A percentile compares a stretch with the other conserved stretches of the same genome.
Evolutionary conservation across 495 filamentous ascomycete genomes (phyloP).

Genomic region (Penicillium verhagenii): DNA sequence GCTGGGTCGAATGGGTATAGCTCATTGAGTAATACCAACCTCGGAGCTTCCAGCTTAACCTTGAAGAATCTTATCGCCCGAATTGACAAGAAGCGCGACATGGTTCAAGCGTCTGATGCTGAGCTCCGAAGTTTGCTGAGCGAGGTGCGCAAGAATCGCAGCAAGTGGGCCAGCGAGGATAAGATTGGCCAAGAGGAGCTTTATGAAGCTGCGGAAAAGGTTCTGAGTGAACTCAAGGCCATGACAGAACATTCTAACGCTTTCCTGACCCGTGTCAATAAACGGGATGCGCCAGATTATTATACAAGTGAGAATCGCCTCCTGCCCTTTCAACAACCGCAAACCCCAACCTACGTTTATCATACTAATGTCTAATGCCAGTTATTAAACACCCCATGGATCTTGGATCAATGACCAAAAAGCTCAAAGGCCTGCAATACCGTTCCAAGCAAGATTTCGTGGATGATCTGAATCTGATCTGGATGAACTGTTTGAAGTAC

Average conservation of each 20-base stretch:
- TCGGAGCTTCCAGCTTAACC: constrained; percentile 95
- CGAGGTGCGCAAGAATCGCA: constrained; percentile 94
- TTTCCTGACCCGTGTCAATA: constrained; percentile 90
- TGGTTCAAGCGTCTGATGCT: constrained; percentile 85
- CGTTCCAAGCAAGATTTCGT: constrained; percentile 96
- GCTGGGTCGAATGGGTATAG: constrained; percentile 64
- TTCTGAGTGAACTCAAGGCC: constrained; percentile 91
- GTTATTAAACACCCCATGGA: constrained; percentile 99
- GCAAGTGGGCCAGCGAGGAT: constrained; percentile 98
- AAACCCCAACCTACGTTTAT: not conserved
- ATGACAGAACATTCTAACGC: constrained; percentile 94
- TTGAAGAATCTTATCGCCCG: constrained; percentile 93
- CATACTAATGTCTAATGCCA: constrained; percentile 36
- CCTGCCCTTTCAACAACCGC: not conserved
- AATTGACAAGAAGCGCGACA: constrained; percentile 86
- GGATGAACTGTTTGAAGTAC: constrained; percentile 93
- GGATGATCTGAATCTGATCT: constrained; percentile 88
- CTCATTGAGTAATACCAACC: constrained; percentile 85
- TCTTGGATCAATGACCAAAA: constrained; percentile 96
- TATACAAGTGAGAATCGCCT: constrained; percentile 62
- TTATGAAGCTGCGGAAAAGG: constrained; percentile 94
- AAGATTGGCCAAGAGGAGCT: constrained; percentile 96
- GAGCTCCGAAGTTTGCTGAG: constrained; percentile 91
- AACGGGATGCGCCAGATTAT: constrained; percentile 95
- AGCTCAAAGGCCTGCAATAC: constrained; percentile 82